Base-by-base conservation (phyloP, 805 yeast species). In the Candida chilensis region DNA sequence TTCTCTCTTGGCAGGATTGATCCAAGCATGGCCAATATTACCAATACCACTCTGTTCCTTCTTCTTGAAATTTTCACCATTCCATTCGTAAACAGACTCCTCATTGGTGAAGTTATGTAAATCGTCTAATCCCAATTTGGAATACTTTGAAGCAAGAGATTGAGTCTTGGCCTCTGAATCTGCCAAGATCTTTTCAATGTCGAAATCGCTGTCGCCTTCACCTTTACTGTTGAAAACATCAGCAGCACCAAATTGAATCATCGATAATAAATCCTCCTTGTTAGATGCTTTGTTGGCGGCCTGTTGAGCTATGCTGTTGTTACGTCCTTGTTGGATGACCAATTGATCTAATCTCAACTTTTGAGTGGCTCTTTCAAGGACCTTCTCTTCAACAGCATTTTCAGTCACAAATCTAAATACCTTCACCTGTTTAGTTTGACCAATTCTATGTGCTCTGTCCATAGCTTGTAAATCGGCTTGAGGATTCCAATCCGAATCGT, bases 371-470 rank as follows among this genome's bases (percentile, higher is more conserved):
- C 92, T 65, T 46, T 82, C 92, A 37, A 83, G 52, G 20, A 83
- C 82, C 47, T 82, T 82, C 42, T 82, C 92, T 51, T 83, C 92
- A 34, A 83, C 83, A 11, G 90, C 85, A 49, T 82, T 78, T 43
- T 81, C 88, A 4, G 92, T 80, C 32, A 82, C 71, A 38, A 82
- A 71, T 54, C 94, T 63, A 46, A 74, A 82, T 3, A 82, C 92
- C 45, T 72, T 76, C 17, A 82, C 94, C 50, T 82, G 94, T 41
- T 81, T 82, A 27, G 79, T 82, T 50, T 82, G 94, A 5, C 94
- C 94, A 47, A 82, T 82, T 64, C 94, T 71, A 53, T 82, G 94
- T 0, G 92, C 92, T 60, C 94, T 69, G 49, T 82, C 94, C 92
- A 82, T 82, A 1, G 90, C 90, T 53, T 82, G 94, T 40, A 82